phyloP scores from a whole-genome alignment of 1,284 basidiomycete species.

The Austropuccinia psidii region DNA sequence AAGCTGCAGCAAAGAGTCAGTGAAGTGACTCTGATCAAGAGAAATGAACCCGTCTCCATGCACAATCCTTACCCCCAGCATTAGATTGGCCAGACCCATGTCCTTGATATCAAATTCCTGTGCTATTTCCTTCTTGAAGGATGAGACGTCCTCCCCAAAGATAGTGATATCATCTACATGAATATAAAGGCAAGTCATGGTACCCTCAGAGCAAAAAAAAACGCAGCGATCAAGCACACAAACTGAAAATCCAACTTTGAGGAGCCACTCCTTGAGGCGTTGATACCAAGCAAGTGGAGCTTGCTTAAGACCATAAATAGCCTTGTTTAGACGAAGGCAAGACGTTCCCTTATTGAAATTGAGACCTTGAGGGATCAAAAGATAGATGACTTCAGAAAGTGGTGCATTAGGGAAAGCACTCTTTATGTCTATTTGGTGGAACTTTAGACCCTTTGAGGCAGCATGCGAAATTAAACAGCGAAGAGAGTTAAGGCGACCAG shows the following conservation, averaged over 20 bases:
- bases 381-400: not conserved
- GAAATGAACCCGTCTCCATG: not conserved
- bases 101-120: conserved; percentile 5
- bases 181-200: not conserved
- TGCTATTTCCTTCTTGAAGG: not conserved
- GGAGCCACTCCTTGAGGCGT: not conserved
- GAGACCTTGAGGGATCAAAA: not conserved
- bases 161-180: conserved; percentile 5
- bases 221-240: not conserved
- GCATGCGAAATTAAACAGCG: not conserved
- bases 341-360: no score
- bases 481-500: not conserved
- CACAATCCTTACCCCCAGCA: conserved; percentile 14
- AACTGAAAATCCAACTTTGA: not conserved
- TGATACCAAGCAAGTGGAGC: not conserved
- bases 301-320: not conserved
- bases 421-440: not conserved
- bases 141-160: not conserved
- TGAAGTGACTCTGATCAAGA: not conserved
- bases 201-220: not conserved
- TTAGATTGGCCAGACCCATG: not conserved
- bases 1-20: not conserved
- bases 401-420: not conserved
- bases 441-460: not conserved
- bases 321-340: not conserved